Base-by-base conservation (phyloP, 1,284 basidiomycete species). In the Kwoniella shivajii region DNA sequence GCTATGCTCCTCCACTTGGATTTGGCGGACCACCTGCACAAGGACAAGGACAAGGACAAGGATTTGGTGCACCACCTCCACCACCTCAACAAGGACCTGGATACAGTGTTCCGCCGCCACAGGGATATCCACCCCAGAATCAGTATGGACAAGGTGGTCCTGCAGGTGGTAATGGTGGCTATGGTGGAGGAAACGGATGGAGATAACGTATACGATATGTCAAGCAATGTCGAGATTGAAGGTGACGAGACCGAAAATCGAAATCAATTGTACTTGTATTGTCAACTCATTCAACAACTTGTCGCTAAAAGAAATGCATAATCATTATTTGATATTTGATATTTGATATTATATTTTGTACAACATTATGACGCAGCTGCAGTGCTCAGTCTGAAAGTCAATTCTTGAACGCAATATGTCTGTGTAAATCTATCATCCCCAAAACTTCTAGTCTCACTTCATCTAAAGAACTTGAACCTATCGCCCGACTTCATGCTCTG, bases 401-500 rank as follows among this genome's bases (percentile, higher is more conserved):
- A 38, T 34, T 34, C 16, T 34, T 34, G 33, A 16, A 9, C 9
- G 16, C 33, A 34, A 34, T 34, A n/a, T n/a, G n/a, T n/a, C n/a
- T n/a, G n/a, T n/a, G n/a, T n/a, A n/a, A n/a, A n/a, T n/a, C n/a
- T n/a, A n/a, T 43, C 18, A 55, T 42, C 3, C 27, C 24, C 34
- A 41, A 24, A 34, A 26, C 22, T 49, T 33, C 38, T 38, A n/a
- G 4, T 30, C 30, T 50, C 50, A 47, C 39, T 57, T 38, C 6
- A 13, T 18, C 31, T 11, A 41, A 2, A 5, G 13, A 18, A 16
- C 54, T 29, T 30, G n/a, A 46, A 52, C 4, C 54, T 57, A 77
- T 62, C 76, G 62, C 26, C 72, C 69, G 24, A 96, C 89, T 78
- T 96, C 92, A 70, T 95, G 89, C 71, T 95, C 93, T 4, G 90